phyloP scores from a whole-genome alignment of 345 rosid species.

The Eucalyptus dawsonii region DNA sequence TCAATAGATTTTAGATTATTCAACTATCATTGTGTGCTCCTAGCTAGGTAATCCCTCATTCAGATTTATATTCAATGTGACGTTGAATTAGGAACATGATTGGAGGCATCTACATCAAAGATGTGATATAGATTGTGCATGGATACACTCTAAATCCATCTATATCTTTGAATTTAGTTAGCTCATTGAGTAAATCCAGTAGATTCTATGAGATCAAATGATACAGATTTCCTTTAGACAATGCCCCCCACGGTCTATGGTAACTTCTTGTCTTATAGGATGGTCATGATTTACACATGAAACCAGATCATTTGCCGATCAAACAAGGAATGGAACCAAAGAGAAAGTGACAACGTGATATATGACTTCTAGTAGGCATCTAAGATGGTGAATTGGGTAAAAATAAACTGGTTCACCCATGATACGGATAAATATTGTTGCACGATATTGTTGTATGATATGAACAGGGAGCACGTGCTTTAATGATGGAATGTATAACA shows the following conservation, averaged over 20 bases:
- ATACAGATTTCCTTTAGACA: neutral
- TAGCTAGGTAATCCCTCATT: neutral
- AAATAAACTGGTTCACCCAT: neutral
- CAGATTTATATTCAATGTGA: neutral
- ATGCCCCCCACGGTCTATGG: neutral
- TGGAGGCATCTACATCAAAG: neutral
- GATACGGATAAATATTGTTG: neutral
- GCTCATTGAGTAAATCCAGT: neutral
- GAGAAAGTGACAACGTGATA: rapidly evolving
- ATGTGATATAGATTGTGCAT: neutral
- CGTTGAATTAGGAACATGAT: neutral
- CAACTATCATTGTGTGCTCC: neutral
- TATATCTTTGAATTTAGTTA: neutral
- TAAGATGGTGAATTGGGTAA: neutral
- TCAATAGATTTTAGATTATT: neutral
- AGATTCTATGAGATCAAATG: neutral
- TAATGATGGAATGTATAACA: neutral
- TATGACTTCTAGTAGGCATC: neutral
- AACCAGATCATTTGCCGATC: neutral
- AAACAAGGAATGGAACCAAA: neutral
- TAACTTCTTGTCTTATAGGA: neutral
- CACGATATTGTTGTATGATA: neutral
- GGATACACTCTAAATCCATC: neutral
- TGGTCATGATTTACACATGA: neutral
- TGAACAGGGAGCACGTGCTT: neutral